phyloP scores from a whole-genome alignment of 192 early-diverging fungal genomes.

The Rhizophagus sp. region DNA sequence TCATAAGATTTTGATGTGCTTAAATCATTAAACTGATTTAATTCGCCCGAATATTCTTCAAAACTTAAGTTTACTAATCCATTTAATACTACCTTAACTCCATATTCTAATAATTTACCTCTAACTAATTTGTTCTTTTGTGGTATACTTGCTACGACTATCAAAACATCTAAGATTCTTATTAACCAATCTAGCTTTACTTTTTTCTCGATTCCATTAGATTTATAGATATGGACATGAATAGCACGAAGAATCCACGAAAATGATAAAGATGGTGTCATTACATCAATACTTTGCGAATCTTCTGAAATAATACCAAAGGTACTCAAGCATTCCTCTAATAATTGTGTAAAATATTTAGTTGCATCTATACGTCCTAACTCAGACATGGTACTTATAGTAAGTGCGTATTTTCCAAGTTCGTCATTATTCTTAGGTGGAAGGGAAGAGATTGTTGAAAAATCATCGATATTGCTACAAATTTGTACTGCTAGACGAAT shows the following conservation, averaged over 20 bases:
- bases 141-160: conserved; percentile 37
- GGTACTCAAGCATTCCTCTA: conserved; percentile 13
- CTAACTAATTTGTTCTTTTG: not conserved
- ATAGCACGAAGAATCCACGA: conserved; percentile 40
- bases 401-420: not conserved
- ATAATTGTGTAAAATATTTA: not conserved
- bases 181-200: conserved; percentile 44
- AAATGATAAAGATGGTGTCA: conserved; percentile 30
- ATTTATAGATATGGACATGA: conserved; percentile 11
- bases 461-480: not conserved
- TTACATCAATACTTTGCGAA: not conserved
- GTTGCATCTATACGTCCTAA: not conserved
- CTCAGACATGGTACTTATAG: conserved; percentile 12
- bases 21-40: not conserved
- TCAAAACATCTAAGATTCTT: conserved; percentile 50
- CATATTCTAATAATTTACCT: conserved; percentile 25
- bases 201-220: conserved; percentile 21
- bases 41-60: conserved; percentile 18
- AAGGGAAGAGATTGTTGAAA: too few relatives aligned
- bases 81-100: conserved; percentile 32
- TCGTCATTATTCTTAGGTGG: not conserved
- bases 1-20: not conserved
- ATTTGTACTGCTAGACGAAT: not conserved
- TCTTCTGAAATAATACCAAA: not conserved
- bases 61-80: conserved; percentile 38